A percentile compares a stretch with the other conserved stretches of the same genome.
Conservation (phyloP, 2,329 filamentous ascomycete species). For the Chrysosporium keratinophilum region DNA sequence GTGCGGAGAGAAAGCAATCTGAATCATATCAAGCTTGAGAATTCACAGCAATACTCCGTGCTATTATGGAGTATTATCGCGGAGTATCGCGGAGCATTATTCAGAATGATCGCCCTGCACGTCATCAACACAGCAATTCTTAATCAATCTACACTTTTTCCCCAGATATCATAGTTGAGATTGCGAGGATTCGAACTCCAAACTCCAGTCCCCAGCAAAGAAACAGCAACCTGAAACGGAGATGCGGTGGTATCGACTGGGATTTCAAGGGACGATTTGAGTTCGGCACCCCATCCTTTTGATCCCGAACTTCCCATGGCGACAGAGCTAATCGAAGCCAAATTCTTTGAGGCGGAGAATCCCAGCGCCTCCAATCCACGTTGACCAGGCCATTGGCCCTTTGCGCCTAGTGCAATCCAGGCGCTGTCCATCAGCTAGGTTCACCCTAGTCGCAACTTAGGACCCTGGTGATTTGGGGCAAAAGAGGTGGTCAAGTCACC, state of each 20-base stretch:
- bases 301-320: too few relatives aligned
- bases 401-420: not conserved
- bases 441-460: not conserved
- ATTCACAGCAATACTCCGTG: too few relatives aligned
- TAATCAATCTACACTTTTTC: too few relatives aligned
- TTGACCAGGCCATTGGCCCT: not conserved
- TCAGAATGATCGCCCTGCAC: too few relatives aligned
- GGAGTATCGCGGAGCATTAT: too few relatives aligned
- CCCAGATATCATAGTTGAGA: too few relatives aligned
- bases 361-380: not conserved
- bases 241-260: not conserved
- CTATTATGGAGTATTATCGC: too few relatives aligned
- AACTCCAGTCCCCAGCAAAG: not conserved
- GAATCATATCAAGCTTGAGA: too few relatives aligned
- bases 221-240: not conserved
- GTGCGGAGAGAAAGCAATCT: too few relatives aligned
- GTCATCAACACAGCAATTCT: too few relatives aligned
- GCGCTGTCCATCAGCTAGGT: not conserved
- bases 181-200: too few relatives aligned
- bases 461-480: not conserved
- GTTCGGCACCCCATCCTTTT: not conserved
- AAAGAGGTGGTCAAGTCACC: not conserved
- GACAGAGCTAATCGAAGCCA: not conserved
- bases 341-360: not conserved
- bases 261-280: not conserved